Evolutionary conservation across 2,329 filamentous ascomycete species (phyloP).

Genomic region (Penicillium concentricum): DNA sequence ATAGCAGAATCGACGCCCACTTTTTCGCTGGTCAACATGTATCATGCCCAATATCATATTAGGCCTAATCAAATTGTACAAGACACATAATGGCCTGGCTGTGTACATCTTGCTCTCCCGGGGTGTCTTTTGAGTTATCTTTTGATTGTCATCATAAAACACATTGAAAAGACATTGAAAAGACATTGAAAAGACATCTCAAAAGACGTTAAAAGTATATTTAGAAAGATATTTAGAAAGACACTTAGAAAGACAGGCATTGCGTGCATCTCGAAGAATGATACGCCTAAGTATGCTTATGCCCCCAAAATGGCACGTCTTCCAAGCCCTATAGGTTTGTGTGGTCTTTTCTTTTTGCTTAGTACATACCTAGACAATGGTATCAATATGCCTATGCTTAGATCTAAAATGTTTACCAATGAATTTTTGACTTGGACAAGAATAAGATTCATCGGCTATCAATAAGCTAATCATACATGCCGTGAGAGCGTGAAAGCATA

Average conservation of each 20-base stretch:
- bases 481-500: background rate
- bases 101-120: no score
- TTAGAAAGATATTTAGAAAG: background rate
- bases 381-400: background rate
- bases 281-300: no score
- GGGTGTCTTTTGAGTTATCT: no score
- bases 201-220: background rate
- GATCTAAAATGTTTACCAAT: background rate
- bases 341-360: no score
- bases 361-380: no score
- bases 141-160: background rate
- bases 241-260: background rate
- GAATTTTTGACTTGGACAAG: background rate
- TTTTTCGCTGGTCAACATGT: background rate
- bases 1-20: background rate
- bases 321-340: no score
- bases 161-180: no score
- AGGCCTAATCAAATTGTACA: background rate
- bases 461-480: background rate
- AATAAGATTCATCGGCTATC: background rate
- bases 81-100: background rate
- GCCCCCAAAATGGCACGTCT: no score
- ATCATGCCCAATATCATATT: background rate
- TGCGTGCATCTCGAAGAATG: no score
- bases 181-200: no score